Conservation (phyloP, 129 eudicot genomes). For the Sambucus nigra region DNA sequence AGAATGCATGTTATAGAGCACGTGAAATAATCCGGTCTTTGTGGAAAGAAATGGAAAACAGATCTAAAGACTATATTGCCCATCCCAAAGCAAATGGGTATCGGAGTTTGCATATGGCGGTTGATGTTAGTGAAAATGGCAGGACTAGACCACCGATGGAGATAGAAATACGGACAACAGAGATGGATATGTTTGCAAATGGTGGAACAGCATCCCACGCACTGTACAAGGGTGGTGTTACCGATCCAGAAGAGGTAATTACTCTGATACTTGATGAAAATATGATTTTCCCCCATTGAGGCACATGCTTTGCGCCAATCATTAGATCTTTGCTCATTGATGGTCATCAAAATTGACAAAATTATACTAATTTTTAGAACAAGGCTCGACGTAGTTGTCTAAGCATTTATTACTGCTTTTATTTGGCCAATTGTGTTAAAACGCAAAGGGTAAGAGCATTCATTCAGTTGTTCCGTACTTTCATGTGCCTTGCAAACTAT, state of each 20-base stretch:
- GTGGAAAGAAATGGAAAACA: conserved; percentile 76
- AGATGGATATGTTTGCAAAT: conserved; percentile 76
- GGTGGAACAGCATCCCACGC: conserved; percentile 93
- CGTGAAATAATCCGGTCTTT: conserved; percentile 49
- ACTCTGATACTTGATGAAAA: too few species aligned
- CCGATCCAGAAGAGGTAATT: conserved; percentile 81
- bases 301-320: not conserved
- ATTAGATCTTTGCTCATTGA: not conserved
- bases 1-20: conserved; percentile 71
- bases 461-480: too few species aligned
- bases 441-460: too few species aligned
- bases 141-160: conserved; percentile 65
- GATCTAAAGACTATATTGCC: conserved; percentile 77
- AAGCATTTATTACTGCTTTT: too few species aligned
- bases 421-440: too few species aligned
- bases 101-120: conserved; percentile 90
- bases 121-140: conserved; percentile 66
- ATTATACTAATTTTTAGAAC: too few species aligned
- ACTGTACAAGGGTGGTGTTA: conserved; percentile 82
- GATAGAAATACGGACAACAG: conserved; percentile 77
- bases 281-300: not conserved
- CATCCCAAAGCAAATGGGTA: conserved; percentile 85
- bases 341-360: too few species aligned
- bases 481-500: too few species aligned
- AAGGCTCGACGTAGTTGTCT: too few species aligned